Conservation (phyloP, 2,329 filamentous ascomycete genomes). For the Curvularia lunata region DNA sequence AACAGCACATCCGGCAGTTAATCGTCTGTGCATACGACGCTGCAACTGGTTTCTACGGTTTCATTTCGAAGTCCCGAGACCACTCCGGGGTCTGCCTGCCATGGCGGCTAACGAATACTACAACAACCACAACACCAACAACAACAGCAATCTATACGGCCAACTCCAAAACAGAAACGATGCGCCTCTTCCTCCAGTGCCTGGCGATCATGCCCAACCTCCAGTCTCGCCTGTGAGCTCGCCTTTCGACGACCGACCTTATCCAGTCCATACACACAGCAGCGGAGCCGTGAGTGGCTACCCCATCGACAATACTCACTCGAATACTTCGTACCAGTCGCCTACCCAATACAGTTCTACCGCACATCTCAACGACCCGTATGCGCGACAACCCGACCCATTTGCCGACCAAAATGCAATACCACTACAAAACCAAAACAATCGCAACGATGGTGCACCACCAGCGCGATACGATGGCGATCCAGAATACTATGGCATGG, state of each 20-base stretch:
- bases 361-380: slow-evolving; percentile 44
- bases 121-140: slow-evolving; percentile 38
- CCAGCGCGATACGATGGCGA: slow-evolving; percentile 48
- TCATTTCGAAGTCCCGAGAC: slow-evolving; percentile 1
- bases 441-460: slow-evolving; percentile 44
- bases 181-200: slow-evolving; percentile 46
- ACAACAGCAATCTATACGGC: slow-evolving; percentile 64
- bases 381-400: slow-evolving; percentile 57
- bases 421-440: slow-evolving; percentile 52
- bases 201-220: slow-evolving; percentile 34
- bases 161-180: slow-evolving; percentile 38
- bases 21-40: neutral
- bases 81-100: slow-evolving; percentile 9
- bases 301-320: slow-evolving; percentile 61
- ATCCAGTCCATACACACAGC: slow-evolving; percentile 45
- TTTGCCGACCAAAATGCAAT: slow-evolving; percentile 58
- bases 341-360: slow-evolving; percentile 36
- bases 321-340: slow-evolving; percentile 48
- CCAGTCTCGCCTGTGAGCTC: slow-evolving; percentile 44
- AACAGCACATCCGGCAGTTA: neutral
- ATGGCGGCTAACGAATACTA: slow-evolving; percentile 69
- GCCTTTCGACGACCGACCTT: slow-evolving; percentile 50
- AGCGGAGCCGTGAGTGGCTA: slow-evolving; percentile 61
- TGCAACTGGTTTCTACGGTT: neutral
- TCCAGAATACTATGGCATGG: slow-evolving; percentile 47